Evolutionary conservation across 1,284 basidiomycete genomes (phyloP).

Genomic region (Trametes polyzona): DNA sequence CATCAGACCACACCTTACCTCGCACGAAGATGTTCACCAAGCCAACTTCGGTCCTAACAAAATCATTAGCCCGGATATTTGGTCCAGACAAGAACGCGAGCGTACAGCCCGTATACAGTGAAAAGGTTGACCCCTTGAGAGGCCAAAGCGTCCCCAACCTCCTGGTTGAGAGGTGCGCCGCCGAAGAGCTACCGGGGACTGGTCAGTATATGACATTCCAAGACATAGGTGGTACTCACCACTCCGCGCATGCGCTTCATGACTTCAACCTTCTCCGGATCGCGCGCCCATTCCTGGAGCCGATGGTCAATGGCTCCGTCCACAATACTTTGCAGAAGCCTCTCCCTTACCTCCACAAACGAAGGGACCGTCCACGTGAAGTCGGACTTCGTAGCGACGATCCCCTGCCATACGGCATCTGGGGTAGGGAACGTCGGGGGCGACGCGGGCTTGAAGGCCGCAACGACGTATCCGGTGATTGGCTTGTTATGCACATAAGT

Average conservation of each 20-base stretch:
- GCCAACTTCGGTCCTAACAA: conserved; percentile 26
- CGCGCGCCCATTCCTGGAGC: conserved; percentile 26
- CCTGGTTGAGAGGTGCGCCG: conserved; percentile 15
- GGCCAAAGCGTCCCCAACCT: conserved; percentile 9
- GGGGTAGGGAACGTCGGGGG: conserved; percentile 30
- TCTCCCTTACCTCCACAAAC: conserved; percentile 36
- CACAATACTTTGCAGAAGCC: no score
- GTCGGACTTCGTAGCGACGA: conserved; percentile 21
- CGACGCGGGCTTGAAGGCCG: conserved; percentile 23
- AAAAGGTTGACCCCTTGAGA: conserved; percentile 15
- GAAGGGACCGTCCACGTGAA: conserved; percentile 32
- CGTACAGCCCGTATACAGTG: conserved; percentile 17
- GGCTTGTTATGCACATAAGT: conserved; percentile 4
- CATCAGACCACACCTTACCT: conserved; percentile 7
- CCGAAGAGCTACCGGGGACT: conserved; percentile 5
- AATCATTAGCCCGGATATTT: background rate
- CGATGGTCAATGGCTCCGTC: no score
- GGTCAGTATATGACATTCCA: background rate
- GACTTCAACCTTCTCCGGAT: conserved; percentile 21
- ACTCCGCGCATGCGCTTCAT: conserved; percentile 27
- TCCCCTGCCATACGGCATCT: conserved; percentile 26
- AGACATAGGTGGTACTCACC: conserved; percentile 2
- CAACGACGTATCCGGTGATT: conserved; percentile 18
- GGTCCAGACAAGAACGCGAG: background rate
- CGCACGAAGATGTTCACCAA: conserved; percentile 21